Evolutionary conservation across 306 rosid genomes (phyloP), one percentile per base, ranked within the genome.

Genomic region (Ammopiptanthus mongolicus): DNA sequence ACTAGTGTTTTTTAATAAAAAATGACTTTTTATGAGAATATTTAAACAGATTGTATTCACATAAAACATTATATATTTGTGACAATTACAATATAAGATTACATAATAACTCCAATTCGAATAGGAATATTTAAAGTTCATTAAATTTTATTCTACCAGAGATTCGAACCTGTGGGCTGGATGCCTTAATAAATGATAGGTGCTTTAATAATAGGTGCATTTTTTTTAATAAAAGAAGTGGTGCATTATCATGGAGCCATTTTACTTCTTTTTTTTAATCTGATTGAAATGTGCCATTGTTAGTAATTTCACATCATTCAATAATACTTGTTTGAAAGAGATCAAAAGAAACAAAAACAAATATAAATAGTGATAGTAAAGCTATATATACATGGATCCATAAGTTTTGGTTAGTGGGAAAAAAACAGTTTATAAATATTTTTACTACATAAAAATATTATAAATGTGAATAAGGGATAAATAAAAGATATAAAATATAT

Each of bases 291-390:
- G n/a, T 55, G 17, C 14, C 17, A 42, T 73, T 66, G 36, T 67
- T 67, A 61, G 31, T 12, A 33, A 12, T 22, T 74, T 69, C 59
- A 69, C 39, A n/a, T 81, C 81, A 52, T 36, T 37, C 47, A 76
- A 52, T 42, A 53, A 34, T 52, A 55, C 67, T 9, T 14, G 29
- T 41, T 21, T 51, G 81, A 75, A 75, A 75, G 69, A 12, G 57
- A 60, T 23, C 17, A 18, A 19, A 59, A 42, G 13, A 34, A 21
- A 28, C 5, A 13, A 17, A 58, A 39, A 39, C 5, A 23, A 33
- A 33, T 58, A 58, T 18, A 44, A 29, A 34, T 34, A 34, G 8
- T 34, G 39, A 34, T 34, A 34, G 39, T 34, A 34, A 34, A 5
- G 39, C 39, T 34, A 34, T 34, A 34, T 34, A 6, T 8, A 34